A percentile compares a stretch with the other conserved stretches of the same genome.
These are phyloP conservation scores for Omphalea diandra DNA, from an alignment of 441 rosid species.

Conservation along the genomic window DNA sequence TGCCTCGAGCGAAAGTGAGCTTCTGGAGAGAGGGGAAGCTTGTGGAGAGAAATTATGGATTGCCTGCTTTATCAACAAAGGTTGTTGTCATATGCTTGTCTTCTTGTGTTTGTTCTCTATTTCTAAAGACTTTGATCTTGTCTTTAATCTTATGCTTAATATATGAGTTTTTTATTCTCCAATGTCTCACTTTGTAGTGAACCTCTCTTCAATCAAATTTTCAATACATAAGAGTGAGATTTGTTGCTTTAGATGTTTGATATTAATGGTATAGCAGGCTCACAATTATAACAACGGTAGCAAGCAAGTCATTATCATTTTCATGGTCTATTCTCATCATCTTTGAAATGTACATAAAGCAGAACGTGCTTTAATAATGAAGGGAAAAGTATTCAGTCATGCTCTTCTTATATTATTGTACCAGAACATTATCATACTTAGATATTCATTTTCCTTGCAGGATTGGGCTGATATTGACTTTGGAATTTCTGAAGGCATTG, in stretches of 20 bases:
- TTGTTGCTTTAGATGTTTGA: neutral
- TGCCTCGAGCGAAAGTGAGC: slow-evolving; percentile 70
- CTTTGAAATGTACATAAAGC: neutral
- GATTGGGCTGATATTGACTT: slow-evolving; percentile 69
- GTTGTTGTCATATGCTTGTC: slow-evolving; percentile 25
- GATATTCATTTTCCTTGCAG: slow-evolving; percentile 23
- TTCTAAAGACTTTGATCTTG: neutral
- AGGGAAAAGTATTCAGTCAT: neutral
- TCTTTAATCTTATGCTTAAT: slow-evolving; percentile 1
- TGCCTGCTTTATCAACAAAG: slow-evolving; percentile 59
- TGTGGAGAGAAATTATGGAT: slow-evolving; percentile 37
- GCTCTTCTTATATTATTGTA: neutral
- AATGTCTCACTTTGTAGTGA: neutral
- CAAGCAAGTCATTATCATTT: neutral
- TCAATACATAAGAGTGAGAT: neutral
- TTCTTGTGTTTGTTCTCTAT: neutral
- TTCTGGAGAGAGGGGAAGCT: slow-evolving; percentile 67
- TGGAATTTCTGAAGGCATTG: slow-evolving; percentile 63
- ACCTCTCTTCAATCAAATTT: neutral
- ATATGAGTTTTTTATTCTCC: too few relatives aligned
- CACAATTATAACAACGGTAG: neutral
- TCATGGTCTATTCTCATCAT: neutral
- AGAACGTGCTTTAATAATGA: neutral
- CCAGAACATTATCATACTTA: neutral
- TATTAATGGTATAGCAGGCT: neutral